Evolutionary conservation across 2,329 filamentous ascomycete species (phyloP).

Genomic region (Fusarium humuli): DNA sequence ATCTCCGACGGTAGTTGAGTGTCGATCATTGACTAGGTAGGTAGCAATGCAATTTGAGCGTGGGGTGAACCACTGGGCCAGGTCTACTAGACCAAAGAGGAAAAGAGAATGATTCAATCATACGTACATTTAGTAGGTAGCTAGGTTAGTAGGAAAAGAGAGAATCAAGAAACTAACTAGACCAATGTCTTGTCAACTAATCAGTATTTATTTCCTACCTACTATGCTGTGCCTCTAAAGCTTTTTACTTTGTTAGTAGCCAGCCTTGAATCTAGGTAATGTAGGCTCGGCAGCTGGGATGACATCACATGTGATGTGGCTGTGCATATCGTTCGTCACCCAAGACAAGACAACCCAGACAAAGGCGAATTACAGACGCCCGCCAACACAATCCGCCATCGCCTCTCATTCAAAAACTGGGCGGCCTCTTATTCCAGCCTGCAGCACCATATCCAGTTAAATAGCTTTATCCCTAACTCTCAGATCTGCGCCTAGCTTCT

Average conservation of each 20-base stretch:
- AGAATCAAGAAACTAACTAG: neutral
- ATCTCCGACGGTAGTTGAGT: conserved; percentile 32
- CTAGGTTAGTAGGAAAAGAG: no score
- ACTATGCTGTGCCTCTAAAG: neutral
- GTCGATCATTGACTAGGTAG: conserved; percentile 30
- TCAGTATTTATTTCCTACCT: neutral
- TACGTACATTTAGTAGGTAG: neutral
- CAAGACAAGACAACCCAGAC: conserved; percentile 41
- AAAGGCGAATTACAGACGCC: conserved; percentile 43
- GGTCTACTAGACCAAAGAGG: neutral
- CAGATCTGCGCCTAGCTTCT: neutral
- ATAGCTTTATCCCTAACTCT: conserved; percentile 19
- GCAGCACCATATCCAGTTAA: conserved; percentile 1
- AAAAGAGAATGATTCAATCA: no score
- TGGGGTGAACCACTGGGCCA: conserved; percentile 20
- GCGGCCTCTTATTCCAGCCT: conserved; percentile 35
- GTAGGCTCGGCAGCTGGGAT: conserved; percentile 32
- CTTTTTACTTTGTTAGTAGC: neutral
- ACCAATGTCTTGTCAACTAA: neutral
- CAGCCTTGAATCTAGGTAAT: conserved; percentile 8
- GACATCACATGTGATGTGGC: conserved; percentile 52
- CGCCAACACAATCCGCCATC: conserved; percentile 37
- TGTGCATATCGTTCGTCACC: conserved; percentile 43
- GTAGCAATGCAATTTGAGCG: conserved; percentile 2
- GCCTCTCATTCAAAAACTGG: conserved; percentile 10